A percentile compares a stretch with the other conserved stretches of the same genome.
phyloP scores from a whole-genome alignment of 2,329 filamentous ascomycete genomes.

The Trichoderma hamatum region DNA sequence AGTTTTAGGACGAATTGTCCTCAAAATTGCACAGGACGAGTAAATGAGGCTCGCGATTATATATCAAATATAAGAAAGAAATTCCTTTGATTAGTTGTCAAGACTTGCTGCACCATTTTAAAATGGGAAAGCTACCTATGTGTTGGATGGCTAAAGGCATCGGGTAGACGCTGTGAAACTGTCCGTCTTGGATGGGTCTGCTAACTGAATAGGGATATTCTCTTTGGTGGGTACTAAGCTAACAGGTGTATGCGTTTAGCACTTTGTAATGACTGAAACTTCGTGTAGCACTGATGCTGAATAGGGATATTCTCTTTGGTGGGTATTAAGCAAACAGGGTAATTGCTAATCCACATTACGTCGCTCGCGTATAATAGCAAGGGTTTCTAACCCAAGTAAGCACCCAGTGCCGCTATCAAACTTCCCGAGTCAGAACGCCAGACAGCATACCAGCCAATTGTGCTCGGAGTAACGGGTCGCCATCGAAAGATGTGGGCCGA shows the following conservation, averaged over 20 bases:
- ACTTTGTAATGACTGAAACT: background rate
- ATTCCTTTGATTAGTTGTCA: background rate
- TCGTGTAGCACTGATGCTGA: no score
- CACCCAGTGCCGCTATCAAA: background rate
- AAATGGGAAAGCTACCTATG: background rate
- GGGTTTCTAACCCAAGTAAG: conserved; percentile 5
- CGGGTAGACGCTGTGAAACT: no score
- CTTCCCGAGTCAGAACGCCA: conserved; percentile 3
- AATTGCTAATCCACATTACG: background rate
- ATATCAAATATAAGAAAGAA: no score
- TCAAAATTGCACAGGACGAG: conserved; percentile 31
- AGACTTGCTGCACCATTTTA: background rate
- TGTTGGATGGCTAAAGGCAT: background rate
- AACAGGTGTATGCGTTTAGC: no score
- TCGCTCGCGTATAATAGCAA: background rate
- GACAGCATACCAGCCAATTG: background rate
- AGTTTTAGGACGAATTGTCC: conserved; percentile 27
- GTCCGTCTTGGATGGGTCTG: no score
- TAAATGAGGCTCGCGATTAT: background rate
- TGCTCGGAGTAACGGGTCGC: background rate
- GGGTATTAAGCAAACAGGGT: no score
- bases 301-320: no score
- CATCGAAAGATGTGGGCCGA: background rate
- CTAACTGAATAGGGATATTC: no score
- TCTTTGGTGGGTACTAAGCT: no score